Evolutionary conservation across 306 rosid genomes (phyloP).

Genomic region (Trifolium subterraneum): DNA sequence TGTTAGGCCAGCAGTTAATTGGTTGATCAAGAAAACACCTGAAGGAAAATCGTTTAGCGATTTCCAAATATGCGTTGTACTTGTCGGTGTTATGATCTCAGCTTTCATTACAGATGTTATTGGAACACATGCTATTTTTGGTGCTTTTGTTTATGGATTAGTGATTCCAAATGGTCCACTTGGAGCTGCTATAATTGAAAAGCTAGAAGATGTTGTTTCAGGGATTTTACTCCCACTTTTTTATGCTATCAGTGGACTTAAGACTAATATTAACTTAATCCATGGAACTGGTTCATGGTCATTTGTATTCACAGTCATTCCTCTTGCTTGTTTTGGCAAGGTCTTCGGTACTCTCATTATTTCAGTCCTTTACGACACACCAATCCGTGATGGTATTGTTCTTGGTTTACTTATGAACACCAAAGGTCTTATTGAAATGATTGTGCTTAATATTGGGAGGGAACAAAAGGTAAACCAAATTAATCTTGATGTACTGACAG

Average conservation of each 20-base stretch:
- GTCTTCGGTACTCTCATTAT: conserved; percentile 62
- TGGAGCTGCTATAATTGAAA: conserved; percentile 75
- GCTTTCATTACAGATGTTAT: conserved; percentile 82
- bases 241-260: conserved; percentile 81
- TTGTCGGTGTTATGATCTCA: conserved; percentile 79
- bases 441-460: conserved; percentile 79
- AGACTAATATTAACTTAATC: conserved; percentile 55
- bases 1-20: conserved; percentile 60
- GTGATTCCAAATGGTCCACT: conserved; percentile 81
- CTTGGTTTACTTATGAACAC: conserved; percentile 87
- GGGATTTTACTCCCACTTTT: conserved; percentile 86
- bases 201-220: conserved; percentile 88
- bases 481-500: neutral
- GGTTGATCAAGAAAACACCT: conserved; percentile 69
- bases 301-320: conserved; percentile 39
- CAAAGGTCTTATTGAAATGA: conserved; percentile 82
- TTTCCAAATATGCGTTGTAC: conserved; percentile 59
- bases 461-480: conserved; percentile 63
- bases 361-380: conserved; percentile 56
- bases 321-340: conserved; percentile 67
- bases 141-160: conserved; percentile 85
- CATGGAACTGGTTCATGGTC: conserved; percentile 45
- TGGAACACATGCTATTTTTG: conserved; percentile 82
- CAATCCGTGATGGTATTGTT: conserved; percentile 69
- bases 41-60: conserved; percentile 77